A percentile compares a stretch with the other conserved stretches of the same genome.
phyloP scores from a whole-genome alignment of 1,284 basidiomycete species.

The Wallemia hederae region DNA sequence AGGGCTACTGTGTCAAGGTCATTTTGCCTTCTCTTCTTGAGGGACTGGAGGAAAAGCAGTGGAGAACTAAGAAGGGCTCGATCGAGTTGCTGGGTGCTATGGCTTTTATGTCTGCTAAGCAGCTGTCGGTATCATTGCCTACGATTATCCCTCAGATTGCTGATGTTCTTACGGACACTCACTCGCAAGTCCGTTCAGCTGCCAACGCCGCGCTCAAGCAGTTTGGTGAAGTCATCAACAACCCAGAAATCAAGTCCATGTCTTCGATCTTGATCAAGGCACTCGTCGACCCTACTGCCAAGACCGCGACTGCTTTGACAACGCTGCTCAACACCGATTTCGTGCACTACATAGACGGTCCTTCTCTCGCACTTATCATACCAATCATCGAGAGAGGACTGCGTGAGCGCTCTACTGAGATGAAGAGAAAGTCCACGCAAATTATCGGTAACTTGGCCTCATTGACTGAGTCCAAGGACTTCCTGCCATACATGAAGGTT shows the following conservation, averaged over 20 bases:
- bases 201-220: conserved; percentile 91
- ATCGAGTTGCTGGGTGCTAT: conserved; percentile 96
- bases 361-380: conserved; percentile 82
- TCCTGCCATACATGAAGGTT: conserved; percentile 72
- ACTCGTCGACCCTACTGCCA: conserved; percentile 66
- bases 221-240: conserved; percentile 85
- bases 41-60: conserved; percentile 91
- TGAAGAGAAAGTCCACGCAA: conserved; percentile 82
- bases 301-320: conserved; percentile 57
- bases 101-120: conserved; percentile 91
- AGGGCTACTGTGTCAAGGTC: conserved; percentile 72
- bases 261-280: conserved; percentile 84
- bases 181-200: conserved; percentile 74
- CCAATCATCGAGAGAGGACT: conserved; percentile 87
- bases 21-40: conserved; percentile 70
- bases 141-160: conserved; percentile 88
- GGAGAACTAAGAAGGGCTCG: conserved; percentile 92
- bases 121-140: conserved; percentile 78
- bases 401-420: conserved; percentile 67
- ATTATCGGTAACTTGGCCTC: conserved; percentile 91
- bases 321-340: conserved; percentile 78
- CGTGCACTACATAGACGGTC: conserved; percentile 93
- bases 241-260: conserved; percentile 76
- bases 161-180: conserved; percentile 83
- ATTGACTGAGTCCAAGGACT: conserved; percentile 81